These are phyloP conservation scores for Schwanniomyces occidentalis DNA, from an alignment of 805 yeast species.

Conservation along the genomic window DNA sequence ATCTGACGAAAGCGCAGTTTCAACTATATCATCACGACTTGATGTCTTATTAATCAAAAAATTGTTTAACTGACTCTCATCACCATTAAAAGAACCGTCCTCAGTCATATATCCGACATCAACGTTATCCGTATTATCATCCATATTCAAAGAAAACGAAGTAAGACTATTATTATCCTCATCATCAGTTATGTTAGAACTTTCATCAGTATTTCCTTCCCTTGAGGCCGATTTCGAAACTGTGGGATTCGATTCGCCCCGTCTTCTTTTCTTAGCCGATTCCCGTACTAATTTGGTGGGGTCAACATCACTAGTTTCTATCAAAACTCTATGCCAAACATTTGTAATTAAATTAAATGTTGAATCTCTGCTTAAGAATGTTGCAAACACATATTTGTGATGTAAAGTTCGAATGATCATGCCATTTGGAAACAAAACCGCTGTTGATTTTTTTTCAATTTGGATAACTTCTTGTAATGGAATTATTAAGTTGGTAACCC, in stretches of 20 bases:
- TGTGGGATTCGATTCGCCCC: constrained; percentile 8
- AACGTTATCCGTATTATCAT: constrained; percentile 5
- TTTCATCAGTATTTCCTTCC: too few relatives aligned
- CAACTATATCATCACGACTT: too few relatives aligned
- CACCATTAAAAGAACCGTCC: too few relatives aligned
- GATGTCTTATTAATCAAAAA: too few relatives aligned
- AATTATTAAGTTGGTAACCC: constrained; percentile 59
- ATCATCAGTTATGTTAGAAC: constrained; percentile 23
- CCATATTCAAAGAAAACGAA: constrained; percentile 16
- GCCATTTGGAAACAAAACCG: constrained; percentile 70
- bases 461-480: constrained; percentile 63
- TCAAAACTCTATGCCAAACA: constrained; percentile 56
- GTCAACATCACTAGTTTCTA: constrained; percentile 21
- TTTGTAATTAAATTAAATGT: constrained; percentile 52
- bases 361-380: constrained; percentile 61
- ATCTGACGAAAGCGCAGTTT: too few relatives aligned
- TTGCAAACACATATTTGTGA: constrained; percentile 62
- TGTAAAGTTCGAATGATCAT: constrained; percentile 63
- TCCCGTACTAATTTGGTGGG: constrained; percentile 10
- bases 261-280: constrained; percentile 5
- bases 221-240: constrained; percentile 5
- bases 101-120: not conserved
- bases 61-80: too few relatives aligned
- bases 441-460: constrained; percentile 65
- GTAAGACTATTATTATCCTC: constrained; percentile 11